Evolutionary conservation across 257 asterid genomes (phyloP).

Genomic region (Ilex asprella): DNA sequence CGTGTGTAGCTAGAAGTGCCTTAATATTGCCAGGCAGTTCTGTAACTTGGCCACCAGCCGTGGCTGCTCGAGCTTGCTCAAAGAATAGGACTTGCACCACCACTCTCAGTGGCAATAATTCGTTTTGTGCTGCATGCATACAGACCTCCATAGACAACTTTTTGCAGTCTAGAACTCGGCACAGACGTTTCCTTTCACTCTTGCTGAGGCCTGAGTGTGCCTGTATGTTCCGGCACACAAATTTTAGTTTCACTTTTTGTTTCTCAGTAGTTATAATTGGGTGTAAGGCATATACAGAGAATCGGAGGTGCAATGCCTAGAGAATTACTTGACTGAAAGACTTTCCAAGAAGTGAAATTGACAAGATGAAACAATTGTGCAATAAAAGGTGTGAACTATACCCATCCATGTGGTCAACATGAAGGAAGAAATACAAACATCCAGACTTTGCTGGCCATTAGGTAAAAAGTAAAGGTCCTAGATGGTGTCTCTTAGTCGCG

Average conservation of each 20-base stretch:
- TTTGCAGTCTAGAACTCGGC: conserved; percentile 66
- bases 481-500: background rate
- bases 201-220: conserved; percentile 69
- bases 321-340: no score
- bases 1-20: conserved; percentile 50
- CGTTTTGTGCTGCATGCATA: conserved; percentile 92
- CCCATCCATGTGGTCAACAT: background rate
- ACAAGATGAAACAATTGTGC: background rate
- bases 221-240: conserved; percentile 25
- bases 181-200: conserved; percentile 67
- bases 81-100: conserved; percentile 87
- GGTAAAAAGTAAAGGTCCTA: no score
- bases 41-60: conserved; percentile 50
- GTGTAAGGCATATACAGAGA: background rate
- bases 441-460: no score
- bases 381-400: background rate
- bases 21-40: conserved; percentile 67
- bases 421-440: background rate
- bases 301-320: background rate
- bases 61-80: conserved; percentile 82
- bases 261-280: no score
- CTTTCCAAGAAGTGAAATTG: no score
- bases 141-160: conserved; percentile 70
- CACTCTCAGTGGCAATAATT: conserved; percentile 74
- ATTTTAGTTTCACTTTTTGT: background rate